Percentiles rank a stretch among this genome's conserved stretches.
Conservation (phyloP, 176 grass and related monocot species). For the Miscanthus lutarioriparius region DNA sequence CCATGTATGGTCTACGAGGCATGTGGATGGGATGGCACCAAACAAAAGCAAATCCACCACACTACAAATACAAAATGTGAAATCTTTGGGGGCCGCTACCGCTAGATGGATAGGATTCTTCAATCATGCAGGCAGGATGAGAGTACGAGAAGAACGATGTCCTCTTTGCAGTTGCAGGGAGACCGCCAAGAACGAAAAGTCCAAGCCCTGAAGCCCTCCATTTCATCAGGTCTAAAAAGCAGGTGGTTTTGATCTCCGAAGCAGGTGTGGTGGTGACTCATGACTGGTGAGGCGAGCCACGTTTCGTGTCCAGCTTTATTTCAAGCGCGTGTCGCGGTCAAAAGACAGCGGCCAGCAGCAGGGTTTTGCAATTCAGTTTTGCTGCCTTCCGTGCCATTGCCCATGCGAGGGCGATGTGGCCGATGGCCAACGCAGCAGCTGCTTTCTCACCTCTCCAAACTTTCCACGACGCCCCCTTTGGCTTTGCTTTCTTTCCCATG, state of each 20-base stretch:
- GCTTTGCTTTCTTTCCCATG: background rate
- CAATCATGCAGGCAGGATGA: conserved; percentile 16
- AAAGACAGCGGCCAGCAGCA: conserved; percentile 14
- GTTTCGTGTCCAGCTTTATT: conserved; percentile 40
- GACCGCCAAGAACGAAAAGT: background rate
- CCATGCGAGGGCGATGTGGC: background rate
- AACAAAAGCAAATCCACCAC: background rate
- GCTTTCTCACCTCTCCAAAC: background rate
- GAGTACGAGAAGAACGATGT: background rate
- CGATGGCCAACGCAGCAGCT: background rate
- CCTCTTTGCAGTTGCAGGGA: background rate
- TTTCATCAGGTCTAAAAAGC: background rate
- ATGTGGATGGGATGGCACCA: background rate
- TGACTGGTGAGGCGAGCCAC: conserved; percentile 38
- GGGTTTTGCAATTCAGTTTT: background rate
- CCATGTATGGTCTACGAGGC: background rate
- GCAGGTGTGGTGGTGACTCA: background rate
- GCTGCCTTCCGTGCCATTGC: background rate
- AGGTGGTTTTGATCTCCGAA: conserved; percentile 8
- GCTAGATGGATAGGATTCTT: background rate
- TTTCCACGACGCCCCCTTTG: conserved; percentile 14
- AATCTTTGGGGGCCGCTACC: background rate
- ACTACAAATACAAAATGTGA: background rate
- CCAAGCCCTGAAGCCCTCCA: background rate
- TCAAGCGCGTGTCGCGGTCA: conserved; percentile 51